phyloP scores from a whole-genome alignment of 257 asterid species.

The Nicotiana tabacum region DNA sequence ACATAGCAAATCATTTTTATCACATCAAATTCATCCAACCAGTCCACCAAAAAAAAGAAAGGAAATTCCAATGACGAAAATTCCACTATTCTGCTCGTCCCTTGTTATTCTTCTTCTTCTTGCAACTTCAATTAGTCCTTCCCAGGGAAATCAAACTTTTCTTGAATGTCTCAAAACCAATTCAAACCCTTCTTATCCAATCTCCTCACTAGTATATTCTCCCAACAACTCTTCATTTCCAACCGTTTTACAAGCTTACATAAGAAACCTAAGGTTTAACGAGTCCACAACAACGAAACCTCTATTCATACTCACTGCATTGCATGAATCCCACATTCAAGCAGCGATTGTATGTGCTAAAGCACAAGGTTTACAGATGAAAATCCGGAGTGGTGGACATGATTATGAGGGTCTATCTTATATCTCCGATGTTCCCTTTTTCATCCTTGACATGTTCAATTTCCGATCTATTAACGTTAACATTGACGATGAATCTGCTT shows the following conservation, averaged over 20 bases:
- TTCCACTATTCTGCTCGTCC: not conserved
- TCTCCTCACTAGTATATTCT: not conserved
- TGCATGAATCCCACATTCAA: constrained; percentile 18
- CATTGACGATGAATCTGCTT: constrained; percentile 7
- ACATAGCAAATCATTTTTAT: not conserved
- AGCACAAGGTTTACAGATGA: not conserved
- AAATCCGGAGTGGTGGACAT: constrained; percentile 20
- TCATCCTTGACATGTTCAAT: constrained; percentile 19
- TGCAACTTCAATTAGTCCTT: not conserved
- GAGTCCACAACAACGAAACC: constrained; percentile 17
- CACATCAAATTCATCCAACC: not conserved
- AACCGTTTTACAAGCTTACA: constrained; percentile 4
- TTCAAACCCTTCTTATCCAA: constrained; percentile 13
- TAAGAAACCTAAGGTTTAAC: constrained; percentile 17
- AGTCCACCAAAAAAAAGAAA: not conserved
- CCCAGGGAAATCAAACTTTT: constrained; percentile 7
- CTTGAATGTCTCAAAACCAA: constrained; percentile 9
- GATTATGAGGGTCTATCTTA: constrained; percentile 21
- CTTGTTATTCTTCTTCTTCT: constrained; percentile 2
- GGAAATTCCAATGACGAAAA: not conserved
- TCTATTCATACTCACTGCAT: constrained; percentile 9
- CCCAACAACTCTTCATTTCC: constrained; percentile 16
- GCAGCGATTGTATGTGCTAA: constrained; percentile 16
- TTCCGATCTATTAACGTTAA: constrained; percentile 4
- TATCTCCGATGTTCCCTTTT: constrained; percentile 9